These are phyloP conservation scores for Przewalskia tangutica DNA, from an alignment of 257 asterid species.

Conservation along the genomic window DNA sequence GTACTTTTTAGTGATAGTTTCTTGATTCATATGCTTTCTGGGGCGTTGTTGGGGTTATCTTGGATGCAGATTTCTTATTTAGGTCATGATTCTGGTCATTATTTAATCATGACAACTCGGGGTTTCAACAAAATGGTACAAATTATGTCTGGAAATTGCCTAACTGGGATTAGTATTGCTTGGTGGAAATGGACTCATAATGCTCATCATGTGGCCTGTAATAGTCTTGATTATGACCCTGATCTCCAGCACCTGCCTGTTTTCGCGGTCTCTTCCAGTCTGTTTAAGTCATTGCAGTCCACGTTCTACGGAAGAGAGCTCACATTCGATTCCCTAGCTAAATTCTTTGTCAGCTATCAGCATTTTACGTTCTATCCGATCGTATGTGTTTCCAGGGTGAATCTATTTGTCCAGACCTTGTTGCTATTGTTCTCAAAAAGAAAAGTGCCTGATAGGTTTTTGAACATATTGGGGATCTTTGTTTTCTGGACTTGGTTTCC, in stretches of 20 bases:
- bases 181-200: conserved; percentile 99
- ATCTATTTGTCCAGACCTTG: conserved; percentile 66
- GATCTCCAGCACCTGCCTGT: conserved; percentile 85
- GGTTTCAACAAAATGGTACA: conserved; percentile 52
- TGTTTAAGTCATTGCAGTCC: conserved; percentile 46
- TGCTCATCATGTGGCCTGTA: conserved; percentile 73
- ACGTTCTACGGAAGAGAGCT: conserved; percentile 56
- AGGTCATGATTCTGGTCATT: conserved; percentile 96
- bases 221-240: conserved; percentile 81
- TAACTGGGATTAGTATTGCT: conserved; percentile 90
- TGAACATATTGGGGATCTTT: conserved; percentile 56
- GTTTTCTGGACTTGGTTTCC: conserved; percentile 95
- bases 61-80: conserved; percentile 52
- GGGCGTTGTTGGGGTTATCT: conserved; percentile 24
- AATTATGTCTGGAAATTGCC: conserved; percentile 64
- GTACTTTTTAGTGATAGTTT: conserved; percentile 17
- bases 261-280: conserved; percentile 47
- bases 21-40: conserved; percentile 27
- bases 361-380: conserved; percentile 64
- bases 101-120: conserved; percentile 44
- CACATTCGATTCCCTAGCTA: conserved; percentile 45
- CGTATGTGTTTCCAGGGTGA: conserved; percentile 55
- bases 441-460: conserved; percentile 52
- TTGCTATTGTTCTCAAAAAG: conserved; percentile 47
- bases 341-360: conserved; percentile 65